Conservation (phyloP, 2,329 filamentous ascomycete species). For the Nannizzia gypsea region DNA sequence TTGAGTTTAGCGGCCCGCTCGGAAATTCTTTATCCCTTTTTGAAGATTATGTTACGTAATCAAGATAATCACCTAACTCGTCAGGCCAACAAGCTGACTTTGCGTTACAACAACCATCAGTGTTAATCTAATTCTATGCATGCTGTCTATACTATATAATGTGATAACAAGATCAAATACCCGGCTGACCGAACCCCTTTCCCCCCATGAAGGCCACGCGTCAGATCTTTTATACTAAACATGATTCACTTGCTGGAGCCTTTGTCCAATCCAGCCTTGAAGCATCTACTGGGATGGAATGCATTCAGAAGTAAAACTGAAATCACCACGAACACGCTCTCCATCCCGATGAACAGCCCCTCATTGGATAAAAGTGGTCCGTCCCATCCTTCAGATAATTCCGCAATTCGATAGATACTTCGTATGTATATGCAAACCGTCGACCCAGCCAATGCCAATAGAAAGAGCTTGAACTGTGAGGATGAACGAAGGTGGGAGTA, state of each 20-base stretch:
- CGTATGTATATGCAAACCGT: constrained; percentile 54
- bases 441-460: constrained; percentile 35
- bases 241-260: too few relatives aligned
- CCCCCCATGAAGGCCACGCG: too few relatives aligned
- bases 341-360: constrained; percentile 46
- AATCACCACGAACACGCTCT: constrained; percentile 30
- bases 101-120: too few relatives aligned
- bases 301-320: constrained; percentile 30
- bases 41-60: too few relatives aligned
- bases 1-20: too few relatives aligned
- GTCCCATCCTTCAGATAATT: constrained; percentile 53
- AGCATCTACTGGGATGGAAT: constrained; percentile 35
- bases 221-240: background rate
- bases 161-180: too few relatives aligned
- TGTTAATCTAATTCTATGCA: too few relatives aligned
- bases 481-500: constrained; percentile 19
- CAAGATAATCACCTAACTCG: too few relatives aligned
- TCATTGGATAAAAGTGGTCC: constrained; percentile 47
- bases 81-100: too few relatives aligned
- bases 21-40: too few relatives aligned
- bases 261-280: constrained; percentile 8
- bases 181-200: too few relatives aligned
- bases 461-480: constrained; percentile 24
- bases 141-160: too few relatives aligned
- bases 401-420: constrained; percentile 53